Percentiles rank a stretch among this genome's conserved stretches.
phyloP scores from a whole-genome alignment of 164 flowering plant genomes.

The Nymphaea colorata region DNA sequence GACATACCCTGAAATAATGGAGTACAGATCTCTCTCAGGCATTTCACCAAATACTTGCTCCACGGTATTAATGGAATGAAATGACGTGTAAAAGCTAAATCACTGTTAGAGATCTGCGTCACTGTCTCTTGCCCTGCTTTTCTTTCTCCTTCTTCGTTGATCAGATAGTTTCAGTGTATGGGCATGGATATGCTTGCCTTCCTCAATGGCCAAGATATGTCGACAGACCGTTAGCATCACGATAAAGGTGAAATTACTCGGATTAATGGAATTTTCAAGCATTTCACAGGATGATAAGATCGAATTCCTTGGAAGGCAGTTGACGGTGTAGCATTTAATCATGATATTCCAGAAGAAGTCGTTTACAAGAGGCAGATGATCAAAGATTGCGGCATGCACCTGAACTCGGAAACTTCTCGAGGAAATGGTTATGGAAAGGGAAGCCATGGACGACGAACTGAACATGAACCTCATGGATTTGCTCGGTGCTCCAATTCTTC shows the following conservation, averaged over 20 bases:
- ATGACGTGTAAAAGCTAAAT: neutral
- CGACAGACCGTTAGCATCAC: slow-evolving; percentile 23
- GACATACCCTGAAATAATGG: slow-evolving; percentile 21
- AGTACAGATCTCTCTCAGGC: slow-evolving; percentile 20
- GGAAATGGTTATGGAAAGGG: slow-evolving; percentile 12
- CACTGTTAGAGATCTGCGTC: too few species aligned
- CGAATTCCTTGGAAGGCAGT: slow-evolving; percentile 11
- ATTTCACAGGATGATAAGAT: slow-evolving; percentile 13
- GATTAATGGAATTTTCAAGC: slow-evolving; percentile 10
- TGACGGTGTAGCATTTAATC: slow-evolving; percentile 14
- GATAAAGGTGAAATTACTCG: slow-evolving; percentile 25
- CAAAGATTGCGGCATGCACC: slow-evolving; percentile 10
- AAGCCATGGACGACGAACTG: slow-evolving; percentile 16
- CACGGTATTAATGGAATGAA: slow-evolving; percentile 5
- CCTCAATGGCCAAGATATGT: slow-evolving; percentile 1
- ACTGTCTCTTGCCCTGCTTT: too few species aligned
- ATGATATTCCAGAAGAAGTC: slow-evolving; percentile 20
- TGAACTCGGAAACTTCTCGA: slow-evolving; percentile 16
- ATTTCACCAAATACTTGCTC: slow-evolving; percentile 19
- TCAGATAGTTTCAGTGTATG: slow-evolving; percentile 7
- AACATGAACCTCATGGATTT: slow-evolving; percentile 23
- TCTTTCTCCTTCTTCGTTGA: neutral
- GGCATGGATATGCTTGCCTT: slow-evolving; percentile 4
- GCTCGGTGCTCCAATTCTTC: slow-evolving; percentile 5
- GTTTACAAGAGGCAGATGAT: slow-evolving; percentile 13